phyloP scores from a whole-genome alignment of 139 green algal species.

The Dunaliella sp. region DNA sequence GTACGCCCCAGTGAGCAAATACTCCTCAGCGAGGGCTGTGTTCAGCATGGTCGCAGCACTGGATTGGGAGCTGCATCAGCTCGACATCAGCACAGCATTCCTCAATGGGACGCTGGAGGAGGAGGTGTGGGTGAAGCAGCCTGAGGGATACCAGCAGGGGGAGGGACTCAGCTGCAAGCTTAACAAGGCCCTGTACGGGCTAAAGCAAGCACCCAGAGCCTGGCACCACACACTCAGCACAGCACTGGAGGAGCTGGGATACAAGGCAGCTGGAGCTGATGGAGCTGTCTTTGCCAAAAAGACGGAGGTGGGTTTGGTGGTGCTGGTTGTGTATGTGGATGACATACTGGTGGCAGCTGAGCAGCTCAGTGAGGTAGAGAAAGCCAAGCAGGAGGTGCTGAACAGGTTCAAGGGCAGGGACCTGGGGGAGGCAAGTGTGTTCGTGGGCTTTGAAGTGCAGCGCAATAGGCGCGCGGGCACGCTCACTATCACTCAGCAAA shows the following conservation, averaged over 20 bases:
- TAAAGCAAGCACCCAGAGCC: slow-evolving; percentile 46
- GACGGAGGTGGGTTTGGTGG: neutral
- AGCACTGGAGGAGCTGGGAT: slow-evolving; percentile 26
- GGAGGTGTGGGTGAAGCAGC: slow-evolving; percentile 28
- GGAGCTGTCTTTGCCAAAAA: slow-evolving; percentile 26
- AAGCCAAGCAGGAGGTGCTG: neutral
- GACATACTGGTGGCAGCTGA: slow-evolving; percentile 9
- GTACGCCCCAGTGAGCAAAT: slow-evolving; percentile 21
- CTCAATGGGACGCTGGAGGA: slow-evolving; percentile 44
- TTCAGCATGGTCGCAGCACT: slow-evolving; percentile 22
- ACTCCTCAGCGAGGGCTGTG: slow-evolving; percentile 12
- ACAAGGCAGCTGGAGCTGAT: slow-evolving; percentile 25
- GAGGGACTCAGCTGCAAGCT: slow-evolving; percentile 9
- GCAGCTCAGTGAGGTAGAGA: neutral
- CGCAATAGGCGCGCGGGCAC: neutral
- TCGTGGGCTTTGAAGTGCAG: slow-evolving; percentile 7
- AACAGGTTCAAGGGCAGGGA: neutral
- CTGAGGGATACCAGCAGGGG: slow-evolving; percentile 16
- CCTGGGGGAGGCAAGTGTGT: neutral
- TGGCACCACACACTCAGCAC: slow-evolving; percentile 38
- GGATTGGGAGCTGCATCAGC: slow-evolving; percentile 40
- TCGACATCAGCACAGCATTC: slow-evolving; percentile 60
- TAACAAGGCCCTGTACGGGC: slow-evolving; percentile 42
- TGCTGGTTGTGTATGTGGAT: slow-evolving; percentile 37
- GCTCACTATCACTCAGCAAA: slow-evolving; percentile 28